phyloP scores from a whole-genome alignment of 176 grass and related monocot species.

The Cenchrus purpureus region DNA sequence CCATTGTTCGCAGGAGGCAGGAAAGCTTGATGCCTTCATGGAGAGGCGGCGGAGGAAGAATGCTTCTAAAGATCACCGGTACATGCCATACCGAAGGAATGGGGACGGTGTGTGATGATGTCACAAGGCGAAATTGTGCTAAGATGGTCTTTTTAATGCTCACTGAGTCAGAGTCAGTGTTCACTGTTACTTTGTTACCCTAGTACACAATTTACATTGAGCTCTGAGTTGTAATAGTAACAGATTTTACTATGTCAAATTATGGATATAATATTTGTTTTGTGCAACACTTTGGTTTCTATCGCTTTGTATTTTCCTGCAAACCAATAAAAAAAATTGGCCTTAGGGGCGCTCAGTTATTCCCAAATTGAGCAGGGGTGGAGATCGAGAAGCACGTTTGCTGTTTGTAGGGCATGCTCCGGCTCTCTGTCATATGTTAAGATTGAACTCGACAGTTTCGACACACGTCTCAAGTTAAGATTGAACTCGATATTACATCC shows the following conservation, averaged over 20 bases:
- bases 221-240: background rate
- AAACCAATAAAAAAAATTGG: background rate
- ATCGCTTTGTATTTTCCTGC: slow-evolving; percentile 18
- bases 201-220: background rate
- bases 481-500: no score
- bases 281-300: background rate
- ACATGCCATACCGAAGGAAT: slow-evolving; percentile 81
- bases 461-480: background rate
- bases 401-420: background rate
- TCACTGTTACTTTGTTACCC: background rate
- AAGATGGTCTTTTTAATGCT: background rate
- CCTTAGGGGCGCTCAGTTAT: no score
- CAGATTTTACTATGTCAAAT: background rate
- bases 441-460: background rate
- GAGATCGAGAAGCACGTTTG: background rate
- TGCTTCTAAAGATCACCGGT: slow-evolving; percentile 94
- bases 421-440: background rate
- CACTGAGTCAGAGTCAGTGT: background rate
- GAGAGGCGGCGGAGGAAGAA: slow-evolving; percentile 84
- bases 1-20: slow-evolving; percentile 56
- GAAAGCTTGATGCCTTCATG: slow-evolving; percentile 85
- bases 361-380: background rate
- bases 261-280: slow-evolving; percentile 11
- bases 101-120: slow-evolving; percentile 41
- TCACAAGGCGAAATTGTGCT: background rate